Evolutionary conservation across 148 eudicot genomes (phyloP), one percentile per base, ranked within the genome.

Genomic region (Euryodendron excelsum): DNA sequence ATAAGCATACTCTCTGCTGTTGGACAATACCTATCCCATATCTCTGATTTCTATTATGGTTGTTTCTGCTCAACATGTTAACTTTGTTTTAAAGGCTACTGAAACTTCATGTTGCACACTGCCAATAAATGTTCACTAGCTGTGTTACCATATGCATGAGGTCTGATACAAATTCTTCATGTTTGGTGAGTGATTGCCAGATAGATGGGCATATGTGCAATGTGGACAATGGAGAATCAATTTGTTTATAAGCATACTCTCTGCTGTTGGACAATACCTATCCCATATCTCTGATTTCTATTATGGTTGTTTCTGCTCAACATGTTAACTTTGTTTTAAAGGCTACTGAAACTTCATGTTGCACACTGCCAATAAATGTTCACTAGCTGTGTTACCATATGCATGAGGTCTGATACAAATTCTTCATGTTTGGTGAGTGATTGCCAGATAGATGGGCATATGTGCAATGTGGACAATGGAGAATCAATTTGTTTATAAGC

Each of bases 1-100:
- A 33, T 4, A 73, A 23, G 45, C 50, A 74, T 72, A 53, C 14
- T 4, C 1, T 4, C 10, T 23, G 34, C 36, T 25, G 25, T 17
- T 27, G 53, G 66, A 25, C 27, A 59, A 2, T 25, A 27, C n/a
- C 21, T 17, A 15, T 25, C 48, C 31, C 27, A 17, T 60, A 1
- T 73, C 75, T 72, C 62, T 72, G 47, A 73, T 34, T 59, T 53
- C 31, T 21, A 5, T 76, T 63, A 4, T 65, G 14, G 30, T 47
- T 67, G 55, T 25, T 74, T 33, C 41, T 44, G 68, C 25, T 69
- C 21, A 77, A 52, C 55, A 17, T 31, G 58, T 50, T n/a, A 77
- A 52, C 5, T 18, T 30, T 71, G 60, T 5, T 60, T 4, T 11
- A 50, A 68, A 47, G 50, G 25, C 18, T 14, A 30, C n/a, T 44